Conservation (phyloP, 2,329 filamentous ascomycete species). For the Monosporascus sp. region DNA sequence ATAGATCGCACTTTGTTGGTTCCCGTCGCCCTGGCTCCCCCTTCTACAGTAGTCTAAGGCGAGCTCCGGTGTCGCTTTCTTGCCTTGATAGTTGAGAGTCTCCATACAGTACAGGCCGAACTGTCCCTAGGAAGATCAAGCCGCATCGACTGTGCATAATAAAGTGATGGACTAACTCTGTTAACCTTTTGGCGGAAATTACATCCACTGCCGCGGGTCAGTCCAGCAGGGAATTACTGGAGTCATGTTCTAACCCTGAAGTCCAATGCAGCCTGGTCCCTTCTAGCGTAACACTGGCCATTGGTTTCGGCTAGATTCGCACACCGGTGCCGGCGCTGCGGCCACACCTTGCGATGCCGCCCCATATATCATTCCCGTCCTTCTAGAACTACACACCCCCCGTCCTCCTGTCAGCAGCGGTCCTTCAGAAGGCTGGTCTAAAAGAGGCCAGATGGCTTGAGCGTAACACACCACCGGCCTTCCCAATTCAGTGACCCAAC, state of each 20-base stretch:
- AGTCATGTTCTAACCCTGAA: background rate
- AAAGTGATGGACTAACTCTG: conserved; percentile 3
- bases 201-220: conserved; percentile 32
- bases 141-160: conserved; percentile 2
- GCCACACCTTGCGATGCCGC: background rate
- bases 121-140: conserved; percentile 16
- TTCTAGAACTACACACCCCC: background rate
- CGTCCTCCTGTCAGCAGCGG: background rate
- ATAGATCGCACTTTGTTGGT: too few relatives aligned
- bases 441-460: background rate
- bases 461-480: background rate
- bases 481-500: background rate
- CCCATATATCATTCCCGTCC: background rate
- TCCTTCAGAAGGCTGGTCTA: background rate
- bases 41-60: too few relatives aligned
- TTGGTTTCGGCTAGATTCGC: background rate
- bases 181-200: conserved; percentile 19
- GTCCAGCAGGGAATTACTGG: conserved; percentile 15
- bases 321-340: background rate
- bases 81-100: conserved; percentile 6
- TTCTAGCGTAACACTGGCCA: background rate
- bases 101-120: conserved; percentile 22
- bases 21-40: too few relatives aligned
- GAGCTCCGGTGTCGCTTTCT: background rate
- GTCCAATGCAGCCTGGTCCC: background rate